Percentiles rank a stretch among this genome's conserved stretches.
These are phyloP conservation scores for Pyricularia sp. DNA, from an alignment of 2,329 filamentous ascomycete genomes.

Conservation along the genomic window DNA sequence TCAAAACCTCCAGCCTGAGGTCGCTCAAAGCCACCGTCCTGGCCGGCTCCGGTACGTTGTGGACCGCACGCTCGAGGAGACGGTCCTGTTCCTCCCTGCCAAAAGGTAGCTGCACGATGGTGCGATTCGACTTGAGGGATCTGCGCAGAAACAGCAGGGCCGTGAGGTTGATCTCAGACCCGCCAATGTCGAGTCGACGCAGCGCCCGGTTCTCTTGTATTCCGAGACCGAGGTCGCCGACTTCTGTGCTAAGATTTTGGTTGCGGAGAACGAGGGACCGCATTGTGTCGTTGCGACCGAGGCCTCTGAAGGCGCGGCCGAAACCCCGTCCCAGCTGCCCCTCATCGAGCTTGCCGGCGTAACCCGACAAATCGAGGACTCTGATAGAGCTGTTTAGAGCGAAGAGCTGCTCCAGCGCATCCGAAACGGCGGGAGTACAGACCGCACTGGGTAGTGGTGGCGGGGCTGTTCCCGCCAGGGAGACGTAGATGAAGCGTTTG, in stretches of 20 bases:
- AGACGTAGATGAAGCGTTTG: conserved; percentile 40
- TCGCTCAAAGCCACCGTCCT: conserved; percentile 7
- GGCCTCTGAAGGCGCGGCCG: conserved; percentile 32
- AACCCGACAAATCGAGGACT: conserved; percentile 48
- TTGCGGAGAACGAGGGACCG: conserved; percentile 45
- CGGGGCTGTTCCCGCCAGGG: conserved; percentile 42
- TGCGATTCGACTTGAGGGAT: conserved; percentile 30
- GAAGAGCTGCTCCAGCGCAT: conserved; percentile 40
- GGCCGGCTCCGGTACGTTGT: conserved; percentile 11
- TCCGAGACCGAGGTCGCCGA: conserved; percentile 40
- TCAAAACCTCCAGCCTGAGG: conserved; percentile 5
- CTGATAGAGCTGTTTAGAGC: conserved; percentile 38
- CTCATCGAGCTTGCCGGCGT: conserved; percentile 47
- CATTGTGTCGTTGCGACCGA: conserved; percentile 20
- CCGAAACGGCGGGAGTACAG: conserved; percentile 34
- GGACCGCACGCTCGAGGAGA: conserved; percentile 13
- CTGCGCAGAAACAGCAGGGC: conserved; percentile 37
- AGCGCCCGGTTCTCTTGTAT: conserved; percentile 39
- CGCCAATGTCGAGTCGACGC: conserved; percentile 42
- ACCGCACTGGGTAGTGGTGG: conserved; percentile 20
- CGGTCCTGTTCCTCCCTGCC: conserved; percentile 16
- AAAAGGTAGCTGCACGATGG: conserved; percentile 33
- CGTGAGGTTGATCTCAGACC: conserved; percentile 45
- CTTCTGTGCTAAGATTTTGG: conserved; percentile 44
- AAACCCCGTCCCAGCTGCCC: conserved; percentile 45